Evolutionary conservation across 2,329 filamentous ascomycete species (phyloP).

Genomic region (Botrytis fabae): DNA sequence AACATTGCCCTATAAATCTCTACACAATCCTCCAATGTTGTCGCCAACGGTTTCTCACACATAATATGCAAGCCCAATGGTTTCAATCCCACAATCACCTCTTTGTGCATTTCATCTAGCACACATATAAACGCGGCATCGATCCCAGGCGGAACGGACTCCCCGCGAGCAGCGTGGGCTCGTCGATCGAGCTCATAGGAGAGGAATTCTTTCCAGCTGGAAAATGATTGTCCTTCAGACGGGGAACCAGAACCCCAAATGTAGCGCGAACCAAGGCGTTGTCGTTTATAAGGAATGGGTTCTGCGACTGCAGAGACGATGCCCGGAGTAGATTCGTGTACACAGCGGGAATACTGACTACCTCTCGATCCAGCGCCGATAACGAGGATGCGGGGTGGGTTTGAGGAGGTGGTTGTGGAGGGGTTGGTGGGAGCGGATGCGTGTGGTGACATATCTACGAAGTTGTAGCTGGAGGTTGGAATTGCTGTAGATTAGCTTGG

Average conservation of each 20-base stretch:
- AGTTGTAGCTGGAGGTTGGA: background rate
- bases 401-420: conserved; percentile 32
- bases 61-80: conserved; percentile 77
- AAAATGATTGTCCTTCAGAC: conserved; percentile 66
- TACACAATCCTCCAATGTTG: conserved; percentile 75
- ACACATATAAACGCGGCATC: conserved; percentile 70
- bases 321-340: conserved; percentile 64
- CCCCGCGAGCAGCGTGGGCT: conserved; percentile 50
- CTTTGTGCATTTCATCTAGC: conserved; percentile 83
- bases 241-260: conserved; percentile 64
- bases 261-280: conserved; percentile 66
- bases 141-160: conserved; percentile 45
- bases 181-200: conserved; percentile 67
- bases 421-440: conserved; percentile 29
- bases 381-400: conserved; percentile 68
- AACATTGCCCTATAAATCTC: conserved; percentile 65
- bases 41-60: conserved; percentile 92
- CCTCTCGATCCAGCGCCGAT: conserved; percentile 83
- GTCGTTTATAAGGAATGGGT: conserved; percentile 74
- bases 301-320: conserved; percentile 79
- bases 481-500: background rate
- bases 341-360: conserved; percentile 68
- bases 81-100: conserved; percentile 74
- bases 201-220: conserved; percentile 74
- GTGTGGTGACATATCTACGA: conserved; percentile 36